phyloP scores from a whole-genome alignment of 495 filamentous ascomycete species.

The Xeromyces bisporus region DNA sequence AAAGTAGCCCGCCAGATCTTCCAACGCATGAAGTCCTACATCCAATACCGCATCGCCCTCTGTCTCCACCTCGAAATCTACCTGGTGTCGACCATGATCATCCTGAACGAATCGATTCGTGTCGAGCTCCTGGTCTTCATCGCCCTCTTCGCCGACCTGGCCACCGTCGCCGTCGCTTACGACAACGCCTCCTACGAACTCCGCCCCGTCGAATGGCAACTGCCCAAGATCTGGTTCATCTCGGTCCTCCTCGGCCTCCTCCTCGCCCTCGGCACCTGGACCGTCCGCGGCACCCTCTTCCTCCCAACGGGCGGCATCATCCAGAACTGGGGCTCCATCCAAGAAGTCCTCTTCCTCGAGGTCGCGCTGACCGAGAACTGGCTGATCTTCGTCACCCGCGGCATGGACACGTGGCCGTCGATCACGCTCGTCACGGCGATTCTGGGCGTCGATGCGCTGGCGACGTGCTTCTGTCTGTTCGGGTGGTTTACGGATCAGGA shows the following conservation, averaged over 20 bases:
- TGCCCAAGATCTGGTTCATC: constrained; percentile 65
- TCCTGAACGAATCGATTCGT: constrained; percentile 52
- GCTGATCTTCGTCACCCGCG: constrained; percentile 61
- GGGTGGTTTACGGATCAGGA: constrained; percentile 45
- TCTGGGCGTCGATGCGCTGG: constrained; percentile 45
- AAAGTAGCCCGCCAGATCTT: constrained; percentile 63
- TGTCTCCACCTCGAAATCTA: constrained; percentile 61
- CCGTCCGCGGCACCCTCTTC: constrained; percentile 48
- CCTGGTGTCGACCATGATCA: constrained; percentile 55
- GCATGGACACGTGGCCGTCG: constrained; percentile 47
- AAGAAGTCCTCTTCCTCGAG: constrained; percentile 56
- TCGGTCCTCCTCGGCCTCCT: constrained; percentile 45
- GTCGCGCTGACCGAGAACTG: constrained; percentile 60
- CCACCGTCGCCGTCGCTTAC: constrained; percentile 58
- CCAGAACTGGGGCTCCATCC: constrained; percentile 50
- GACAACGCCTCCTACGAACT: constrained; percentile 55
- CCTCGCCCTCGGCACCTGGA: constrained; percentile 52
- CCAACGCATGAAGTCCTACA: constrained; percentile 66
- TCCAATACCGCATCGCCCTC: constrained; percentile 62
- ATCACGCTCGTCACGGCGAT: constrained; percentile 52
- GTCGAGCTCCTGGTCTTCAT: constrained; percentile 55
- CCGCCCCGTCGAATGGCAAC: constrained; percentile 58
- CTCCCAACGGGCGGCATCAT: constrained; percentile 50
- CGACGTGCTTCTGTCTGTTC: constrained; percentile 56
- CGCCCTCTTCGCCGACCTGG: constrained; percentile 56